phyloP scores from a whole-genome alignment of 352 stramenopile genomes.

The Stramenopiles sp. region DNA sequence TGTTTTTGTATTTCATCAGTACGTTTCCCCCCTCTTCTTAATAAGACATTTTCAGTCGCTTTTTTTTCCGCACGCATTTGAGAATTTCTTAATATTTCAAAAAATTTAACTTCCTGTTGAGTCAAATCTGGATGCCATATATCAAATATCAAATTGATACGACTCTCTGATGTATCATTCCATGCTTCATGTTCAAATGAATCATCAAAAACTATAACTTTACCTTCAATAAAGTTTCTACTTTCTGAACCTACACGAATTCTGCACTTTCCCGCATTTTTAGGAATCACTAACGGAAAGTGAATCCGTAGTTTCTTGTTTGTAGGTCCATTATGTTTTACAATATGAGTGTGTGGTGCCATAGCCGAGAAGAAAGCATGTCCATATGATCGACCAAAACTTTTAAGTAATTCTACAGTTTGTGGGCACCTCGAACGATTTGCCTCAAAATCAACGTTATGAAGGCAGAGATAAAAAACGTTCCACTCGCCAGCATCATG shows the following conservation, averaged over 20 bases:
- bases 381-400: no score
- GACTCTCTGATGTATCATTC: constrained; percentile 31
- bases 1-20: no score
- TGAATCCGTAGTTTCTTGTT: constrained; percentile 59
- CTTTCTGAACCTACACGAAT: constrained; percentile 31
- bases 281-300: constrained; percentile 34
- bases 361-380: constrained; percentile 47
- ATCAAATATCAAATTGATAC: constrained; percentile 65
- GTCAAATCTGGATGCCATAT: constrained; percentile 71
- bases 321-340: constrained; percentile 36
- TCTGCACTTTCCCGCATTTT: constrained; percentile 17
- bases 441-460: no score
- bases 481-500: no score
- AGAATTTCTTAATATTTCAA: no score
- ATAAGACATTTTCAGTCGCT: no score
- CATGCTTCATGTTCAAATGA: constrained; percentile 90
- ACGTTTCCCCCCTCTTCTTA: no score
- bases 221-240: constrained; percentile 32
- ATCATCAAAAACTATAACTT: constrained; percentile 87
- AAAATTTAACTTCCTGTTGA: constrained; percentile 34
- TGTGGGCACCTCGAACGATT: no score
- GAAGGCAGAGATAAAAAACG: no score
- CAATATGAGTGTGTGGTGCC: constrained; percentile 31
- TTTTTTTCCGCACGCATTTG: no score
- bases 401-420: no score